Conservation (phyloP, 768 basidiomycete species). For the Boletus pseudopeckii region DNA sequence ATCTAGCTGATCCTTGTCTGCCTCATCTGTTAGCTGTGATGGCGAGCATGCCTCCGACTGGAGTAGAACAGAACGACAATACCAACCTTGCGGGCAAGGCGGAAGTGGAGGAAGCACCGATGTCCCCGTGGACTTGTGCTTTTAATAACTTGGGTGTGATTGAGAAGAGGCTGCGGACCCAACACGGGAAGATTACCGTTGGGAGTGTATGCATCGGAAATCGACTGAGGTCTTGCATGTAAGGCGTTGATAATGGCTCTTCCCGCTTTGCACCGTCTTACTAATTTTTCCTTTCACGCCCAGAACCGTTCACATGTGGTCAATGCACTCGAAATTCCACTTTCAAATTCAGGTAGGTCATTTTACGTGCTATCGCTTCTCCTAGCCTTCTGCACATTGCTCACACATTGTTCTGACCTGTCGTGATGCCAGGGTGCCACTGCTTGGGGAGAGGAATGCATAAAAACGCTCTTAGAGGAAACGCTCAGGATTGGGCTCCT, state of each 20-base stretch:
- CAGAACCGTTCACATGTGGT: conserved; percentile 18
- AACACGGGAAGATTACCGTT: conserved; percentile 3
- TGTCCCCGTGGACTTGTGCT: conserved; percentile 3
- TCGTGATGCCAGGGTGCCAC: conserved; percentile 12
- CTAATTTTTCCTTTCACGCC: no score
- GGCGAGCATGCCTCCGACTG: not conserved
- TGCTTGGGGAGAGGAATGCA: conserved; percentile 21
- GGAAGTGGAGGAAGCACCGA: not conserved
- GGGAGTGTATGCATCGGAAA: conserved; percentile 5
- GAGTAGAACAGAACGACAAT: not conserved
- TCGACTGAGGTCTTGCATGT: conserved; percentile 12
- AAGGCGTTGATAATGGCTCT: not conserved
- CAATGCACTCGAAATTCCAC: conserved; percentile 14
- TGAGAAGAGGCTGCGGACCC: conserved; percentile 8
- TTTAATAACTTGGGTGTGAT: conserved; percentile 15
- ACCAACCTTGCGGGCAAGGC: not conserved
- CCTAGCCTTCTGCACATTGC: not conserved
- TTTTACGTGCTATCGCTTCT: no score
- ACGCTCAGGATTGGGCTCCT: conserved; percentile 15
- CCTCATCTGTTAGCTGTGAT: conserved; percentile 7
- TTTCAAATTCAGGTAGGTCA: conserved; percentile 13
- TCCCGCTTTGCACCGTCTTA: not conserved
- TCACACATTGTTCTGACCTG: not conserved
- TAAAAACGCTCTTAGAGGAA: conserved; percentile 13
- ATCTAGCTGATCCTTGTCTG: conserved; percentile 15